Evolutionary conservation across 805 yeast genomes (phyloP).

Genomic region (Wickerhamomyces subpelliculosus): DNA sequence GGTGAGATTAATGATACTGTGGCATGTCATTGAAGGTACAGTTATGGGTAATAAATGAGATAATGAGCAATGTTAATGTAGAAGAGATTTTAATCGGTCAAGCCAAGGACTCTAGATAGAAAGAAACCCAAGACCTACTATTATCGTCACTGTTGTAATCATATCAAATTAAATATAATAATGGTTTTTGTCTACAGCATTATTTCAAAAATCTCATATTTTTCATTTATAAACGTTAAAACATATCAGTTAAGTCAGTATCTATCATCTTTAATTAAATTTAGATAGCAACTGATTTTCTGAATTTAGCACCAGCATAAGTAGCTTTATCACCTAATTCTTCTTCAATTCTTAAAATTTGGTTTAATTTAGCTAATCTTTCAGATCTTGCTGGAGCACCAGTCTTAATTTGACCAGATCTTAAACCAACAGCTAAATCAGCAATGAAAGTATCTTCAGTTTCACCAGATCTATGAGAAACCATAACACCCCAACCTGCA

Average conservation of each 20-base stretch:
- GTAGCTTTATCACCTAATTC: constrained; percentile 96
- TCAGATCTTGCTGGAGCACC: constrained; percentile 99
- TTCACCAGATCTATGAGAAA: constrained; percentile 99
- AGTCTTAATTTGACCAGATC: constrained; percentile 98
- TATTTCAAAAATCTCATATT: too few species aligned
- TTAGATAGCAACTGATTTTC: constrained; percentile 32
- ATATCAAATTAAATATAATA: too few species aligned
- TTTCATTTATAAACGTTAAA: neutral
- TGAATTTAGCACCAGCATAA: constrained; percentile 93
- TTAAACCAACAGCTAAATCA: constrained; percentile 94
- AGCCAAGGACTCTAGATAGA: too few species aligned
- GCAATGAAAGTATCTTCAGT: constrained; percentile 98
- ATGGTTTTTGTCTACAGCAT: too few species aligned
- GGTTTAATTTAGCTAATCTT: constrained; percentile 98
- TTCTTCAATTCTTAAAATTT: constrained; percentile 97
- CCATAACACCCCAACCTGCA: constrained; percentile 99
- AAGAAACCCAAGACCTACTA: too few species aligned
- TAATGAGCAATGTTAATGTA: too few species aligned
- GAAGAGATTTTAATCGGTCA: too few species aligned
- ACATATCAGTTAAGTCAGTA: neutral
- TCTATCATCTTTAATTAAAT: constrained; percentile 1
- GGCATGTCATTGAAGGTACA: constrained; percentile 15
- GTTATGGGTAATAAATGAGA: too few species aligned
- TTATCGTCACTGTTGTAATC: too few species aligned
- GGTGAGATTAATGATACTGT: constrained; percentile 17